Evolutionary conservation across 179 eudicot genomes (phyloP).

Genomic region (Spinacia oleracea): DNA sequence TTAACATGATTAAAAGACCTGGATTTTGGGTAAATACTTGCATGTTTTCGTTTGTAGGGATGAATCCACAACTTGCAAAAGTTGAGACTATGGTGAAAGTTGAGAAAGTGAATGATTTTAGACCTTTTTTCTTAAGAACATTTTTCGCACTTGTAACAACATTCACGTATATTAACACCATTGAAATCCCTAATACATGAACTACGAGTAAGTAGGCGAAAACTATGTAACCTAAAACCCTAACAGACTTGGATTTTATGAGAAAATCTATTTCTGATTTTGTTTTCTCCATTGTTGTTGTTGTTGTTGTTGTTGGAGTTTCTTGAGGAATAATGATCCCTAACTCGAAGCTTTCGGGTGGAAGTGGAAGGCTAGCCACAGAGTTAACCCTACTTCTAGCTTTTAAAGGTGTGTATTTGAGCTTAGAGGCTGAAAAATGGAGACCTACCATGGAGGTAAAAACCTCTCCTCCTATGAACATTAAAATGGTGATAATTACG

Average conservation of each 20-base stretch:
- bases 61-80: constrained; percentile 69
- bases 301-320: no score
- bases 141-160: constrained; percentile 34
- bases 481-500: constrained; percentile 52
- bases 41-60: constrained; percentile 91
- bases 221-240: constrained; percentile 44
- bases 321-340: background rate
- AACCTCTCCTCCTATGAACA: constrained; percentile 71
- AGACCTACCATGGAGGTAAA: constrained; percentile 69
- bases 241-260: constrained; percentile 46
- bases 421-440: constrained; percentile 35
- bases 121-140: constrained; percentile 48
- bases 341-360: constrained; percentile 21
- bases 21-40: constrained; percentile 53
- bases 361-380: constrained; percentile 16
- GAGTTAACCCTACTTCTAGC: constrained; percentile 30
- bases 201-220: constrained; percentile 39
- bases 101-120: constrained; percentile 46
- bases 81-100: constrained; percentile 59
- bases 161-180: constrained; percentile 37
- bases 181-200: constrained; percentile 43
- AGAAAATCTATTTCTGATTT: constrained; percentile 31
- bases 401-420: constrained; percentile 22
- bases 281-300: constrained; percentile 20
- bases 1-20: constrained; percentile 53